These are phyloP conservation scores for Ilex paraguariensis DNA, from an alignment of 305 asterid species.

Conservation along the genomic window DNA sequence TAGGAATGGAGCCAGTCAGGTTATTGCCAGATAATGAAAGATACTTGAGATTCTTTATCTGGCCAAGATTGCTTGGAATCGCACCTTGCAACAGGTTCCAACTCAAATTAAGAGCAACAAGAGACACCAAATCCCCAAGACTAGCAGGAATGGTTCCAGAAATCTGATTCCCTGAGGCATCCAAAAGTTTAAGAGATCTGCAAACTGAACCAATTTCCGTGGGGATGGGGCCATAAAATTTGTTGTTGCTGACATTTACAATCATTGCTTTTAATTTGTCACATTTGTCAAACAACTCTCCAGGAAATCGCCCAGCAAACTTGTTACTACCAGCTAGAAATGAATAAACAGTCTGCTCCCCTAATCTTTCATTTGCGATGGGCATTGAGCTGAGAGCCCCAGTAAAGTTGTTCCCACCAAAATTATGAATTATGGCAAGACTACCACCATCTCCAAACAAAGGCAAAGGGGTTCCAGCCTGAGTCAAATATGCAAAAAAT, in stretches of 20 bases:
- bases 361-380: background rate
- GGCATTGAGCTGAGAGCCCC: constrained; percentile 13
- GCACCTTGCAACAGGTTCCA: constrained; percentile 13
- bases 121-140: constrained; percentile 12
- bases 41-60: constrained; percentile 11
- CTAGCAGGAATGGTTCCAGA: constrained; percentile 8
- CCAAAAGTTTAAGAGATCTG: background rate
- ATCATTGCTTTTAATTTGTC: constrained; percentile 9
- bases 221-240: constrained; percentile 11
- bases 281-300: constrained; percentile 6
- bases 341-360: constrained; percentile 5
- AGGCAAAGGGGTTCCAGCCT: constrained; percentile 2
- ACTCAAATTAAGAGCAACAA: constrained; percentile 18
- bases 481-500: constrained; percentile 10
- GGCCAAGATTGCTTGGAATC: constrained; percentile 10
- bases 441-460: background rate
- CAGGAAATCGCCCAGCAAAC: constrained; percentile 9
- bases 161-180: constrained; percentile 6
- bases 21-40: constrained; percentile 11
- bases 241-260: constrained; percentile 15
- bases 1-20: constrained; percentile 16
- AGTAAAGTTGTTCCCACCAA: constrained; percentile 15
- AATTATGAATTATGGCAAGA: constrained; percentile 15
- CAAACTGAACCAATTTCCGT: constrained; percentile 1
- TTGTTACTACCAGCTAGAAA: constrained; percentile 19